Percentiles rank a stretch among this genome's conserved stretches.
Conservation (phyloP, 495 filamentous ascomycete genomes). For the Usnea hakonensis region DNA sequence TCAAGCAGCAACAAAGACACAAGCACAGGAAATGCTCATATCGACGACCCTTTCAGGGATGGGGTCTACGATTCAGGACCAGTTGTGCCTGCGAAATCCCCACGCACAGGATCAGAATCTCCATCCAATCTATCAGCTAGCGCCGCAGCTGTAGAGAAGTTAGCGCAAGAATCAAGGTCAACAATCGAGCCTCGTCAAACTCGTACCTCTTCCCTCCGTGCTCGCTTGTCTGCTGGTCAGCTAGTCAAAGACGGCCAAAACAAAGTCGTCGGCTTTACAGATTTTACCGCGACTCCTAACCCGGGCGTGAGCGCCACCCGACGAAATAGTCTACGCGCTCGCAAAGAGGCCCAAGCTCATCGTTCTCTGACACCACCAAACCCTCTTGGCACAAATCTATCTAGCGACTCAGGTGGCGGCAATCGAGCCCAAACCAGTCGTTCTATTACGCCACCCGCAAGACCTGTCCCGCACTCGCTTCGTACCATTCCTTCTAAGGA, state of each 20-base stretch:
- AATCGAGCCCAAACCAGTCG: slow-evolving; percentile 19
- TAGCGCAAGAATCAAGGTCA: slow-evolving; percentile 11
- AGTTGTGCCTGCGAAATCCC: background rate
- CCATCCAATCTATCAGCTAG: slow-evolving; percentile 12
- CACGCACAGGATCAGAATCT: too few relatives aligned
- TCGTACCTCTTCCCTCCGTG: slow-evolving; percentile 24
- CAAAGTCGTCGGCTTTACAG: slow-evolving; percentile 18
- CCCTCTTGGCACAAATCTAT: slow-evolving; percentile 12
- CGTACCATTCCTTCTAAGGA: slow-evolving; percentile 18
- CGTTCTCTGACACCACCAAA: slow-evolving; percentile 1
- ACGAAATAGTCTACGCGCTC: slow-evolving; percentile 13
- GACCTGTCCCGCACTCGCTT: background rate
- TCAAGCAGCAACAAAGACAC: background rate
- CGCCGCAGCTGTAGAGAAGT: slow-evolving; percentile 14
- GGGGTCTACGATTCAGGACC: slow-evolving; percentile 4
- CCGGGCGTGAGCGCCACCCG: background rate
- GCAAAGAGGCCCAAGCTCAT: slow-evolving; percentile 3
- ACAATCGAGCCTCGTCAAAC: slow-evolving; percentile 21
- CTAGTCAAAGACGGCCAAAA: slow-evolving; percentile 12
- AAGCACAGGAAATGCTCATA: background rate
- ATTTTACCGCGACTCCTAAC: slow-evolving; percentile 11
- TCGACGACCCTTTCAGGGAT: slow-evolving; percentile 15
- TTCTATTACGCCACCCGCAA: background rate
- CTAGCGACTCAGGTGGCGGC: slow-evolving; percentile 13
- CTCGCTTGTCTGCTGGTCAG: slow-evolving; percentile 24